These are phyloP conservation scores for Trichoderma atrobrunneum DNA, from an alignment of 2,329 filamentous ascomycete genomes.

Conservation along the genomic window DNA sequence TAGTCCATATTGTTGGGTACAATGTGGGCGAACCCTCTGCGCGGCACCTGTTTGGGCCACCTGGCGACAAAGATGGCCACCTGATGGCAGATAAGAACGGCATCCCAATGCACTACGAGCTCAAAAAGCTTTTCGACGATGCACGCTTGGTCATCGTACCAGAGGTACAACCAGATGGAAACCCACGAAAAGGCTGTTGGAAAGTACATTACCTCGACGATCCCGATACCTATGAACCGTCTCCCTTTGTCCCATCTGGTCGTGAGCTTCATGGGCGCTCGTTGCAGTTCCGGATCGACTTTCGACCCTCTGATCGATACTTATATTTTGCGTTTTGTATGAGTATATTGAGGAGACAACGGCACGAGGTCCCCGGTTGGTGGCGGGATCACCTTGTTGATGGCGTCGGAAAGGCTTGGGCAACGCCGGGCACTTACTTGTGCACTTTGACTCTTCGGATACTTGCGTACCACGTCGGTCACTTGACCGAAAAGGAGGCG, in stretches of 20 bases:
- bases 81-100: not conserved
- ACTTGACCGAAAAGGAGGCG: no score
- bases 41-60: not conserved
- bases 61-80: not conserved
- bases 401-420: no score
- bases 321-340: not conserved
- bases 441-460: no score
- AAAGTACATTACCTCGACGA: not conserved
- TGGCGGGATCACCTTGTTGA: not conserved
- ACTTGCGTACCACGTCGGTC: no score
- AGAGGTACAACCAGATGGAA: not conserved
- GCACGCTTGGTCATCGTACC: not conserved
- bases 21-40: not conserved
- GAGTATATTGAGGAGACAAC: not conserved
- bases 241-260: rapidly evolving
- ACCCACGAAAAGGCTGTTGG: not conserved
- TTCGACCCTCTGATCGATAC: not conserved
- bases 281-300: not conserved
- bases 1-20: not conserved
- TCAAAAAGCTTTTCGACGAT: not conserved
- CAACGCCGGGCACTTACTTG: no score
- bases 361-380: not conserved
- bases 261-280: not conserved
- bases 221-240: not conserved
- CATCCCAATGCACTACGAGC: not conserved